Base-by-base conservation (phyloP, 495 filamentous ascomycete species). In the Extremus antarcticus region DNA sequence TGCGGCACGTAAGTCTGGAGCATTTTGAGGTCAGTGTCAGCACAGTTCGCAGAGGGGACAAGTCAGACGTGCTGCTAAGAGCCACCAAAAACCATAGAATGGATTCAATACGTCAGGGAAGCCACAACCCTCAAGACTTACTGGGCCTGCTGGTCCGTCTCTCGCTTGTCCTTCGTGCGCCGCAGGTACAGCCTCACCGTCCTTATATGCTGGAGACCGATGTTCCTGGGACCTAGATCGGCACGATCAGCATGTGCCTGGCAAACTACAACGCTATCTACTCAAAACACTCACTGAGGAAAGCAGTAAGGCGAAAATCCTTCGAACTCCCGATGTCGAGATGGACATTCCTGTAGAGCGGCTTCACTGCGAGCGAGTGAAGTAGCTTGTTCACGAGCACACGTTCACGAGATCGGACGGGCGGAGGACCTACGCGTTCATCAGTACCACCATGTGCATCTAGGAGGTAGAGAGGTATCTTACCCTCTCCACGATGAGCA, bases 351-450 rank as follows among this genome's bases (percentile, higher is more conserved):
- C 64, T 52, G 57, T 70, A 72, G 38, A 72, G 65, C 43, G 63
- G 60, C 29, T 62, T 67, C n/a, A 67, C 65, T 21, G 65, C 61
- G 59, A 72, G 63, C 17, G 60, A 55, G 53, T 69, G 68, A 8
- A 72, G 63, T 46, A 68, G 60, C 43, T 70, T 70, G 65, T 58
- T 68, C 29, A 63, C 65, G 8, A 72, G 58, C 66, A 69, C 43
- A 72, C 52, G 46, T 59, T 66, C 22, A 58, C 59, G 47, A 72
- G 60, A 52, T 72, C 68, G 29, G 65, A 66, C 0, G 69, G 69
- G 9, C 68, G 69, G 50, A 60, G 59, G 40, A 71, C 59, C 69
- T 71, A n/a, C n/a, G n/a, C n/a, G n/a, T n/a, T n/a, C n/a, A n/a
- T n/a, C n/a, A n/a, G n/a, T 4, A 19, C 22, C 2, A 19, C 35